A percentile compares a stretch with the other conserved stretches of the same genome.
phyloP scores from a whole-genome alignment of 1,284 basidiomycete genomes.

The Microbotryum silenes-acaulis region DNA sequence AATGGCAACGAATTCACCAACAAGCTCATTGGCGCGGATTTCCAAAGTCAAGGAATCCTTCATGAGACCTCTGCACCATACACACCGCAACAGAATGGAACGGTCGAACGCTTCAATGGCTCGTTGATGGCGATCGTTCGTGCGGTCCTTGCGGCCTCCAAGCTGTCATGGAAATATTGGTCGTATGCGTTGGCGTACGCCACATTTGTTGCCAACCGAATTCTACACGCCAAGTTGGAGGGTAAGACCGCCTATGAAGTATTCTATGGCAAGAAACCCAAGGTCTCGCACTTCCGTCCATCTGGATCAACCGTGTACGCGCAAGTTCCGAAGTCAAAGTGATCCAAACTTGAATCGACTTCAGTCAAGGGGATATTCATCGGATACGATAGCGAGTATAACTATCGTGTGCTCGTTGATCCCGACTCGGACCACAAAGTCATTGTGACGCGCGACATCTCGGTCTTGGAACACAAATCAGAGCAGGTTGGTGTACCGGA shows the following conservation, averaged over 20 bases:
- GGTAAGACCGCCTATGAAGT: slow-evolving; percentile 1
- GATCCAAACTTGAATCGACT: background rate
- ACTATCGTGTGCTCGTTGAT: no score
- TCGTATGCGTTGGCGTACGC: background rate
- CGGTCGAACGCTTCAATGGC: background rate
- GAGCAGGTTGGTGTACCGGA: no score
- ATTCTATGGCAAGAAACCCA: background rate
- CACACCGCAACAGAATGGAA: slow-evolving; percentile 15
- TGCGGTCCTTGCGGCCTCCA: background rate
- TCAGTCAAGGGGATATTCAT: background rate
- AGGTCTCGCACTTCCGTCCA: background rate
- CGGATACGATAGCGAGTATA: background rate
- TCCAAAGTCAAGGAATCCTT: slow-evolving; percentile 7
- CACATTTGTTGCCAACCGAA: background rate
- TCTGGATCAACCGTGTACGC: background rate
- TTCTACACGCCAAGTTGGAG: background rate
- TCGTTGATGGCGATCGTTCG: background rate
- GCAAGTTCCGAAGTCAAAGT: background rate
- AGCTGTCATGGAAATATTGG: background rate
- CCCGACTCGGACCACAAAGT: no score
- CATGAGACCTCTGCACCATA: slow-evolving; percentile 9
- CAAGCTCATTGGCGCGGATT: background rate
- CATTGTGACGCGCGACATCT: no score
- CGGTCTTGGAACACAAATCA: no score
- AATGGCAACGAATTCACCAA: slow-evolving; percentile 17